phyloP scores from a whole-genome alignment of 106 monocot genomes.

The Dioscorea zingiberensis region DNA sequence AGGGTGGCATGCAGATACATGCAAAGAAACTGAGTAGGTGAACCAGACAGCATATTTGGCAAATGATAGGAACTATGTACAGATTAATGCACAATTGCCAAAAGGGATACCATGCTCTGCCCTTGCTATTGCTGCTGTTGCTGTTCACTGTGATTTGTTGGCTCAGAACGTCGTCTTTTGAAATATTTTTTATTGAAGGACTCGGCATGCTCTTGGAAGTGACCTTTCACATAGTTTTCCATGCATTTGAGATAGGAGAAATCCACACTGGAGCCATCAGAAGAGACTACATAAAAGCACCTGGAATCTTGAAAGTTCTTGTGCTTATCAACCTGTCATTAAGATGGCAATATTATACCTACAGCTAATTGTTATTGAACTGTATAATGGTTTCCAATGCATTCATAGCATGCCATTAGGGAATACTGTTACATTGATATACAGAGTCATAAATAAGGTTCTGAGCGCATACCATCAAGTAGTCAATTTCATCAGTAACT shows the following conservation, averaged over 20 bases:
- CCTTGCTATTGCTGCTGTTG: not conserved
- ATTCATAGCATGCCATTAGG: not conserved
- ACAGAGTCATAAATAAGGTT: too few relatives aligned
- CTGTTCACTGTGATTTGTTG: not conserved
- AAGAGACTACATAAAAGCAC: constrained; percentile 71
- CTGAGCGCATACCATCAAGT: constrained; percentile 42
- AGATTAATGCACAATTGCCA: not conserved
- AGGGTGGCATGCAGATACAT: too few relatives aligned
- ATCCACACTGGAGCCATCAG: constrained; percentile 44
- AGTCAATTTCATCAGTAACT: constrained; percentile 47
- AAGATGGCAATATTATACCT: not conserved
- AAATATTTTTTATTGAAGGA: constrained; percentile 46
- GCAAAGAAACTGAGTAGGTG: too few relatives aligned
- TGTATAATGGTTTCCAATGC: not conserved
- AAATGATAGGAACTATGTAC: not conserved
- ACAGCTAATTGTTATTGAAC: not conserved
- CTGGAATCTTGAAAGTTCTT: constrained; percentile 30
- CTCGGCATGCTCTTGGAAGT: constrained; percentile 43
- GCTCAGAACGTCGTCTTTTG: constrained; percentile 1
- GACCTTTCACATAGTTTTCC: constrained; percentile 51
- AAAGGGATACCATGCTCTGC: not conserved
- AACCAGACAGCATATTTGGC: not conserved
- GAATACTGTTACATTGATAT: not conserved
- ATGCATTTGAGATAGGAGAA: constrained; percentile 88
- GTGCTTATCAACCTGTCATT: constrained; percentile 64